A percentile compares a stretch with the other conserved stretches of the same genome.
Evolutionary conservation across 768 basidiomycete genomes (phyloP).

Genomic region (Lentinus brumalis): DNA sequence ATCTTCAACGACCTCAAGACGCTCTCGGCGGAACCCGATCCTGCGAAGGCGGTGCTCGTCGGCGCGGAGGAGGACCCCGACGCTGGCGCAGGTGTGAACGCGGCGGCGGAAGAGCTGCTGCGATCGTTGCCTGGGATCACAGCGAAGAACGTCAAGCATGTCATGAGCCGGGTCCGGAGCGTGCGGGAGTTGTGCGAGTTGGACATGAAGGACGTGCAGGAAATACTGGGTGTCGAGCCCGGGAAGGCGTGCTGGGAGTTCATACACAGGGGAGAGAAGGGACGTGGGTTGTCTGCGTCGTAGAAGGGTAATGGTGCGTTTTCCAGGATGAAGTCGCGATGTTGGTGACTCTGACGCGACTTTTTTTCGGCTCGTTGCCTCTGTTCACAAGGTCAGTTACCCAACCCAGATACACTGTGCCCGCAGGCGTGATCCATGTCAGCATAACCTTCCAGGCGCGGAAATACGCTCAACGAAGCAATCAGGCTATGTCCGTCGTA

Average conservation of each 20-base stretch:
- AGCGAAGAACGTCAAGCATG: slow-evolving; percentile 80
- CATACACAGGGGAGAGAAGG: slow-evolving; percentile 66
- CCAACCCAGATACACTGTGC: too few relatives aligned
- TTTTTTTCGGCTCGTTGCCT: too few relatives aligned
- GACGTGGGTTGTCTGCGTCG: background rate
- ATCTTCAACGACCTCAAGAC: slow-evolving; percentile 92
- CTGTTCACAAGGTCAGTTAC: too few relatives aligned
- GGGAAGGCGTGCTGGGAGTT: slow-evolving; percentile 84
- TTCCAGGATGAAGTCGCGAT: too few relatives aligned
- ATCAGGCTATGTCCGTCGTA: too few relatives aligned
- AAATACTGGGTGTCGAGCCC: slow-evolving; percentile 76
- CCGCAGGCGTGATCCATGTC: too few relatives aligned
- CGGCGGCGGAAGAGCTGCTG: slow-evolving; percentile 80
- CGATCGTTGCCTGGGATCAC: slow-evolving; percentile 83
- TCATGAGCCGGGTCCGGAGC: slow-evolving; percentile 79
- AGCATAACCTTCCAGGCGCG: too few relatives aligned
- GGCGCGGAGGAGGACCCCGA: slow-evolving; percentile 80
- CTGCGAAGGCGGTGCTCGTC: slow-evolving; percentile 68
- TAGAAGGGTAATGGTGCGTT: too few relatives aligned
- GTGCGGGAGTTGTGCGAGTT: slow-evolving; percentile 76
- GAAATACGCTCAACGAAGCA: too few relatives aligned
- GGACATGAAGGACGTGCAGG: slow-evolving; percentile 61
- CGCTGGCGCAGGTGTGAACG: slow-evolving; percentile 67
- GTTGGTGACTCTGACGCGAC: too few relatives aligned
- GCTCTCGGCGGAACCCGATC: slow-evolving; percentile 80